A percentile compares a stretch with the other conserved stretches of the same genome.
phyloP scores from a whole-genome alignment of 2,329 filamentous ascomycete species.

The Colletotrichum navitas region DNA sequence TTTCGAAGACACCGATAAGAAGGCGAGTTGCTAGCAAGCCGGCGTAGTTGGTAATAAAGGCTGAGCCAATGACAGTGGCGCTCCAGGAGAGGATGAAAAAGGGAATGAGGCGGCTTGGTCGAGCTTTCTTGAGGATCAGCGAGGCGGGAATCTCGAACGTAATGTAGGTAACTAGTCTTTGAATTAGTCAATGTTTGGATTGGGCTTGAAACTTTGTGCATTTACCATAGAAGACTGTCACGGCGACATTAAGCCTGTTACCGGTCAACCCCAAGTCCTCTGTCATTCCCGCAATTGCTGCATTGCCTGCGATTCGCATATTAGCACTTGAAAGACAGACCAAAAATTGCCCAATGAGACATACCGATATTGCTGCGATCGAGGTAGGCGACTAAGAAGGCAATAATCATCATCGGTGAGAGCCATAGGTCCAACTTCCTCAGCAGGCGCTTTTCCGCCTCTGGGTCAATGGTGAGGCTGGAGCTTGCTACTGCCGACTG shows the following conservation, averaged over 20 bases:
- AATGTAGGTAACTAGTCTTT: conserved; percentile 67
- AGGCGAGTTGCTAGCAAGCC: conserved; percentile 60
- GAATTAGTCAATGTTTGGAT: conserved; percentile 62
- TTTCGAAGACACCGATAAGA: conserved; percentile 61
- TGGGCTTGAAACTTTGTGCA: conserved; percentile 60
- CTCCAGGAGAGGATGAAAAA: conserved; percentile 57
- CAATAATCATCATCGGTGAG: conserved; percentile 41
- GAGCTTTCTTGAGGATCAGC: conserved; percentile 51
- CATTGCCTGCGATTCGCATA: conserved; percentile 45
- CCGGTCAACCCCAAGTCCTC: conserved; percentile 50
- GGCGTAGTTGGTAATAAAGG: conserved; percentile 58
- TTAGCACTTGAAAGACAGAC: neutral
- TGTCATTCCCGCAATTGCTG: conserved; percentile 51
- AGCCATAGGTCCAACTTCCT: conserved; percentile 46
- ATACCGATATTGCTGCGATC: conserved; percentile 48
- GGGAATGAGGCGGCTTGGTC: conserved; percentile 50
- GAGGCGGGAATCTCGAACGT: conserved; percentile 54
- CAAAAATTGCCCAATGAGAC: neutral
- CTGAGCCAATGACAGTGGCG: conserved; percentile 60
- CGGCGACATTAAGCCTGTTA: conserved; percentile 57
- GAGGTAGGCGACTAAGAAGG: conserved; percentile 51
- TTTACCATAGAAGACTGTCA: conserved; percentile 57
- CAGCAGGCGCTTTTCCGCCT: conserved; percentile 43
- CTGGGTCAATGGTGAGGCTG: conserved; percentile 18
- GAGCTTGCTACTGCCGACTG: conserved; percentile 14